Base-by-base conservation (phyloP, 305 asterid genomes). In the Fraxinus latifolia region DNA sequence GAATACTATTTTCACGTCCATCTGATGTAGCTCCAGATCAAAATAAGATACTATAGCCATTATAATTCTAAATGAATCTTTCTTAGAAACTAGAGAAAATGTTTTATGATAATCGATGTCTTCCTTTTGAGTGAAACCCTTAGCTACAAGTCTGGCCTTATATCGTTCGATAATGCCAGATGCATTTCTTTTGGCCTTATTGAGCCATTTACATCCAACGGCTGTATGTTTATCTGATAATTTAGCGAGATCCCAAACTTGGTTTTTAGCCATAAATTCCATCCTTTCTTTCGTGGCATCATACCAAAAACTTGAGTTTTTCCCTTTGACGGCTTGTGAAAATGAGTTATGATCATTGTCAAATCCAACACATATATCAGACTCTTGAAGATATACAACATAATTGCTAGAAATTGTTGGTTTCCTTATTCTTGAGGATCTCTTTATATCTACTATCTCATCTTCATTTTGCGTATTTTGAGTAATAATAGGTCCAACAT, bases 331-430 rank as follows among this genome's bases (percentile, higher is more conserved):
- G 74, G 27, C 79, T 71, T 80, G 15, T 44, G 72, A 71, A 80
- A 47, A 80, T 0, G 14, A 55, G 74, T 12, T 31, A 42, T 0
- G 14, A 42, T 42, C 15, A 42, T 42, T 42, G 0, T 42, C 50
- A 42, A 42, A 1, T 37, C 53, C 23, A 27, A 15, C 8, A 32
- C 44, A 29, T 25, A 3, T 37, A 14, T 29, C 50, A 7, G 34
- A 70, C 33, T 25, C 36, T 37, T 67, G 37, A 4, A 79, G 70
- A 42, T 68, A 79, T 39, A 70, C 42, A 12, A 37, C 3, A 67
- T 79, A 68, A 23, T 67, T 32, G 15, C 27, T 29, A 79, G 23
- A 70, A 70, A 67, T 79, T 11, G 82, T 15, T 37, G 77, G 17
- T 11, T 72, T 80, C 21, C 4, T 3, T n/a, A 53, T 21, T 50